Evolutionary conservation across 805 yeast genomes (phyloP).

Genomic region (Saccharomyces eubayanus): DNA sequence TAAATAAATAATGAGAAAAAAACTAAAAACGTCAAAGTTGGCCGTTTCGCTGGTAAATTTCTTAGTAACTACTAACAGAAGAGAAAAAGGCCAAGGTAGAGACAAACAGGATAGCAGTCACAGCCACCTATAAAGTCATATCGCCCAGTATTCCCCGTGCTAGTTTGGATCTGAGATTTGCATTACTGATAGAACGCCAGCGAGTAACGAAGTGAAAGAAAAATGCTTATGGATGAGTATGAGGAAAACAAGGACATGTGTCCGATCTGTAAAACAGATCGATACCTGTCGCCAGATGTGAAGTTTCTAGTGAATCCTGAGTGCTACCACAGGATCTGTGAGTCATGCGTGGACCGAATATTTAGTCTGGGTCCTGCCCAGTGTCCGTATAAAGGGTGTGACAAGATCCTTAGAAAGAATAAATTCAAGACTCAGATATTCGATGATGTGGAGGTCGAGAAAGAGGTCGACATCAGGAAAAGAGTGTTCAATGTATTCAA

Average conservation of each 20-base stretch:
- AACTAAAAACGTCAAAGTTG: neutral
- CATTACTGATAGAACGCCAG: neutral
- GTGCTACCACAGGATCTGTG: constrained; percentile 97
- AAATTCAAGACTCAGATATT: constrained; percentile 87
- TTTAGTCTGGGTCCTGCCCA: constrained; percentile 93
- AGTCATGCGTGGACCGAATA: constrained; percentile 90
- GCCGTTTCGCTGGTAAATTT: neutral
- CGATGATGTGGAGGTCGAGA: constrained; percentile 82
- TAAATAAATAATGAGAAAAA: neutral
- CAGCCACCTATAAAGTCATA: neutral
- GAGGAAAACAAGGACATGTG: constrained; percentile 75
- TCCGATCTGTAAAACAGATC: constrained; percentile 93
- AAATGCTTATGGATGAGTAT: constrained; percentile 29
- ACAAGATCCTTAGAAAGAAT: constrained; percentile 76
- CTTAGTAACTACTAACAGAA: neutral
- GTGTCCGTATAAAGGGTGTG: constrained; percentile 91
- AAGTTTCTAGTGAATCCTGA: constrained; percentile 89
- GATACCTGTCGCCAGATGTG: constrained; percentile 89
- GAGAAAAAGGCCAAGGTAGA: neutral
- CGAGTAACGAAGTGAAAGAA: neutral
- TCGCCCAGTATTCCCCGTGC: neutral
- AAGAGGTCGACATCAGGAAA: constrained; percentile 84
- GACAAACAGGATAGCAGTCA: neutral
- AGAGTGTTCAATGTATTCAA: constrained; percentile 72
- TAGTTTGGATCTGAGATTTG: neutral